Base-by-base conservation (phyloP, 257 asterid genomes). In the Asclepias syriaca region DNA sequence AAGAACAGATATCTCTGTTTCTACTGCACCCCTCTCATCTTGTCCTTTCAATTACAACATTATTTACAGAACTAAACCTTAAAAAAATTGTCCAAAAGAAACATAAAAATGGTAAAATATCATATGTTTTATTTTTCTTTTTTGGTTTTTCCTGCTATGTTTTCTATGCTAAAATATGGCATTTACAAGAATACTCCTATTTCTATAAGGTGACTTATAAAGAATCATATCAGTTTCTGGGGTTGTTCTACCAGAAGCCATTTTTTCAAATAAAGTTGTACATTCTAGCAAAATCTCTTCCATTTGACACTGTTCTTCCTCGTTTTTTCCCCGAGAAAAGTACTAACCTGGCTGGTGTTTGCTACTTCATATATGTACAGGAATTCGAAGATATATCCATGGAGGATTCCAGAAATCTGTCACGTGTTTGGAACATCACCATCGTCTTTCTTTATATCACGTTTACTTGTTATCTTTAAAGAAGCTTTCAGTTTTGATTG, bases 401-500 rank as follows among this genome's bases (percentile, higher is more conserved):
- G 66, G 27, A 24, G 27, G 15, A 40, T 32, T 32, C 66, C 12
- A 61, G 15, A 63, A 24, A 16, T 10, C 8, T 63, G 43, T 37
- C 68, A 37, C 39, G 68, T 63, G 24, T 34, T 63, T 34, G 68
- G 68, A 63, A 63, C 27, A 2, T 37, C 49, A 37, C 21, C 18
- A 16, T 8, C 49, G 8, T 63, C 68, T 63, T 63, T 63, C 68
- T 63, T 60, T 40, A 60, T 63, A 16, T 16, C 43, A 16, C 10
- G 18, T 0, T 24, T 37, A 15, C 37, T n/a, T 63, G 24, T 43
- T 37, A 2, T 63, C 39, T 63, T 63, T 63, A 15, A 34, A 27
- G 68, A 61, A 1, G 66, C 9, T 5, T 34, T 63, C 68, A 63
- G 10, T 66, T 80, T 83, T 6, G 77, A 76, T 77, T 79, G 85